Conservation (phyloP, 2,329 filamentous ascomycete species). For the Neonectria coccinea region DNA sequence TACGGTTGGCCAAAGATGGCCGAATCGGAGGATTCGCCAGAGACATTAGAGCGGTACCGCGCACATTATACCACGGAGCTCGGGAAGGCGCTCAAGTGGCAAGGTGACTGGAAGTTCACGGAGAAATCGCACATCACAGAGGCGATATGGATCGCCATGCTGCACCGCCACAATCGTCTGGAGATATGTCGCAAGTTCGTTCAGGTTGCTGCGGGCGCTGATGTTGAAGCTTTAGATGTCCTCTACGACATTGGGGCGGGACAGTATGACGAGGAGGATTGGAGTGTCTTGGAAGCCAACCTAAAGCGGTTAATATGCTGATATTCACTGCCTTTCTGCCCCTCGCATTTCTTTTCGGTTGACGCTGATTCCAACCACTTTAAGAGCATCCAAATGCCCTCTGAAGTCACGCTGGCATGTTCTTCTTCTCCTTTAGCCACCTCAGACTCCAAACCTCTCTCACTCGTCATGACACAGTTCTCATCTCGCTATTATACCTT, state of each 20-base stretch:
- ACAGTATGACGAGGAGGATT: slow-evolving; percentile 9
- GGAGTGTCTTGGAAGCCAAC: slow-evolving; percentile 11
- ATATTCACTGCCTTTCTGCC: not conserved
- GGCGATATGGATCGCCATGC: slow-evolving; percentile 24
- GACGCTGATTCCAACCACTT: too few species aligned
- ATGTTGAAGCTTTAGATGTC: slow-evolving; percentile 12
- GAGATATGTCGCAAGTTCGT: slow-evolving; percentile 26
- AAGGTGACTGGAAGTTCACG: slow-evolving; percentile 20
- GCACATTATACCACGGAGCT: slow-evolving; percentile 21
- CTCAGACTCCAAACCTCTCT: too few species aligned
- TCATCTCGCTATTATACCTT: too few species aligned
- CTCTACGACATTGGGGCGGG: slow-evolving; percentile 21
- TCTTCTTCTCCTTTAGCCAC: too few species aligned
- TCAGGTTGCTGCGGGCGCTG: slow-evolving; percentile 10
- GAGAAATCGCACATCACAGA: slow-evolving; percentile 23
- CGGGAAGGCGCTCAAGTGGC: slow-evolving; percentile 15
- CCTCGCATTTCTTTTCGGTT: too few species aligned
- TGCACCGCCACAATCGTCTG: slow-evolving; percentile 11
- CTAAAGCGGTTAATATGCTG: slow-evolving; percentile 18
- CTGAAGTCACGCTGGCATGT: too few species aligned
- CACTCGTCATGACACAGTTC: too few species aligned
- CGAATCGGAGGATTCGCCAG: slow-evolving; percentile 28
- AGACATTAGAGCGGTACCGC: slow-evolving; percentile 8
- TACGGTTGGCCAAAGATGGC: slow-evolving; percentile 29
- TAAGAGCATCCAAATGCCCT: too few species aligned